Base-by-base conservation (phyloP, 2,329 filamentous ascomycete species). In the Fusarium ambrosium region DNA sequence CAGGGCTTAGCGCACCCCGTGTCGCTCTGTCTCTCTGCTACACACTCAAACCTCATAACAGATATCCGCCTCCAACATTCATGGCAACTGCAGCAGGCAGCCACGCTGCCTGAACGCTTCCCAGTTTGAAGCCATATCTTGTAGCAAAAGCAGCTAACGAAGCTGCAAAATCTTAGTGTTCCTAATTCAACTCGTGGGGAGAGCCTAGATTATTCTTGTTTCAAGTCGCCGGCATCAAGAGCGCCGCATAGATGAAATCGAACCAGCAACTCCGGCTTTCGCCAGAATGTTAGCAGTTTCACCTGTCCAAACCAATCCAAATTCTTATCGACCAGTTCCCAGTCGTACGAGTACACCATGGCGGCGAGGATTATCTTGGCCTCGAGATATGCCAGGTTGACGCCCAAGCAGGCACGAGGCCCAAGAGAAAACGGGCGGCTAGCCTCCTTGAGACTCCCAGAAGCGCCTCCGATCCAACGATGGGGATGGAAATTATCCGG, bases 351-450 rank as follows among this genome's bases (percentile, higher is more conserved):
- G 29, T 27, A 68, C 2, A 64, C n/a, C 53, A 60, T 51, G 13
- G n/a, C 29, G 4, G 66, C 55, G 14, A 68, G 32, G n/a, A 43
- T 68, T 0, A 43, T 53, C 14, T 62, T 39, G 32, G 29, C 14
- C 27, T 68, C 66, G 2, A 59, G 24, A n/a, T 68, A 68, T 20
- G 55, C 66, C 6, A 68, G 43, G 9, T 64, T 68, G 10, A 53
- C 51, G 14, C 51, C 60, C 4, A 68, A 16, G 16, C 66, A 68
- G 37, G 48, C 66, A 18, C 60, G 51, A 16, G 39, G 60, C 1
- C 60, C 66, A n/a, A 64, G 18, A 41, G 66, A 68, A 20, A 68
- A 68, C 1, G 66, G 66, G 18, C 29, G 60, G n/a, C 60, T 64
- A 2, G 64, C 64, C 16, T 41, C 48, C 20, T 39, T 59, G 2